Percentiles rank a stretch among this genome's conserved stretches.
Conservation (phyloP, 1,284 basidiomycete species). For the Microbotryomycetes sp. region DNA sequence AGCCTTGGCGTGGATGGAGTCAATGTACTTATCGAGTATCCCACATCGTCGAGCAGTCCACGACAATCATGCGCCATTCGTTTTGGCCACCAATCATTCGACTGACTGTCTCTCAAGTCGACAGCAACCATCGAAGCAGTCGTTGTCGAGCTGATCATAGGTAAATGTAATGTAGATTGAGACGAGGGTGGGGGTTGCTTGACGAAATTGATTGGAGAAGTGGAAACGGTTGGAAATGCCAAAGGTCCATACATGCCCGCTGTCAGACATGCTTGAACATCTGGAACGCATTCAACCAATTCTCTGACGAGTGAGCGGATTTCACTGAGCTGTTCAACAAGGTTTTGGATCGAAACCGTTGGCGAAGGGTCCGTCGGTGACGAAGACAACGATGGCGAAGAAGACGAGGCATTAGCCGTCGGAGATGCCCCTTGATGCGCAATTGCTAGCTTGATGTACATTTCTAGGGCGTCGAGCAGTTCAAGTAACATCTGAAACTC, state of each 20-base stretch:
- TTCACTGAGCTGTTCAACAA: slow-evolving; percentile 13
- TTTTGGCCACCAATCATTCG: slow-evolving; percentile 26
- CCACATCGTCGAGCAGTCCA: slow-evolving; percentile 27
- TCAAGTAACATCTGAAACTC: slow-evolving; percentile 45
- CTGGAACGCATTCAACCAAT: slow-evolving; percentile 26
- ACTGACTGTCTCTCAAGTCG: background rate
- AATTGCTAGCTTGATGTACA: slow-evolving; percentile 49
- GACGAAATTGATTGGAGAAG: no score
- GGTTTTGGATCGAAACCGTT: no score
- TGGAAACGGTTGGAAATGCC: background rate
- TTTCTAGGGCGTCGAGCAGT: slow-evolving; percentile 60
- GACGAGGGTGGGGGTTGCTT: no score
- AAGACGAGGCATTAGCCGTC: background rate
- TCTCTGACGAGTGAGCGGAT: slow-evolving; percentile 23
- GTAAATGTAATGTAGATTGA: background rate
- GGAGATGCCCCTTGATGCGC: background rate
- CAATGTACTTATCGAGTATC: slow-evolving; percentile 5
- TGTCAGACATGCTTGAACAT: slow-evolving; percentile 24
- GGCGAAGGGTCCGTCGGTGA: background rate
- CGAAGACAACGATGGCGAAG: background rate
- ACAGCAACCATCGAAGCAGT: background rate
- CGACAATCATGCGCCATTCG: slow-evolving; percentile 22
- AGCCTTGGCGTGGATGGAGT: background rate
- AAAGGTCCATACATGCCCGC: slow-evolving; percentile 26
- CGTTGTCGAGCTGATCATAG: background rate